Base-by-base conservation (phyloP, 2,329 filamentous ascomycete genomes). In the Aureobasidium sp. region DNA sequence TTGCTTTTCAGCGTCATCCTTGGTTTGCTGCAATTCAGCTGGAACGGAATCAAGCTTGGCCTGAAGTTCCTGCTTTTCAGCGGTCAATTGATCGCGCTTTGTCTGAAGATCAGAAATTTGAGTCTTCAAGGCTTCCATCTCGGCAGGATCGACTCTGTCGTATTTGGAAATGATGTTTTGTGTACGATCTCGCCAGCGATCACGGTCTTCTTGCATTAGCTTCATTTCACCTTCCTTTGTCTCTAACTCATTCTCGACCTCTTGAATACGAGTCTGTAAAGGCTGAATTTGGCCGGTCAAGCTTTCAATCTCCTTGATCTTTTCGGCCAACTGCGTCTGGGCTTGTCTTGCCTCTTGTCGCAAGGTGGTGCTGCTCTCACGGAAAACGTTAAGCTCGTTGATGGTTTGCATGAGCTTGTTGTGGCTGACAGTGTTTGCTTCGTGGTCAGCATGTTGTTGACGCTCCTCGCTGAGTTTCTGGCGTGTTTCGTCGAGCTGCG, bases 91-190 rank as follows among this genome's bases (percentile, higher is more conserved):
- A 62, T 79, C 77, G 52, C 77, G 78, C 68, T 91, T 86, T 5
- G 74, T 72, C 60, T 82, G 70, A 48, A 79, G 67, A 27, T 72
- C 71, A 17, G 84, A 77, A 59, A 97, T 84, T 63, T 87, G 87
- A 71, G 89, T 85, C 77, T 94, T 96, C 63, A 99, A 82, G 64
- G 88, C 87, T 69, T 97, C 93, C 72, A 97, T 84, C 71, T 97
- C 93, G 3, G 90, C 90, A 47, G 94, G 93, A 71, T 99, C 94
- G 59, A 95, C 90, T 62, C 93, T 90, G 68, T 96, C 92, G 71
- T 97, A 97, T 73, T 96, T 97, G 67, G 91, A 92, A 56, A 99
- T 84, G 65, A 99, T 97, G 68, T 95, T 90, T 72, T 97, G 92
- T 1, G 92, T 95, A 27, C 94, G 88, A 79, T 97, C 93, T 75